Evolutionary conservation across 306 rosid genomes (phyloP), one percentile per base, ranked within the genome.

Genomic region (Inga leiocalycina): DNA sequence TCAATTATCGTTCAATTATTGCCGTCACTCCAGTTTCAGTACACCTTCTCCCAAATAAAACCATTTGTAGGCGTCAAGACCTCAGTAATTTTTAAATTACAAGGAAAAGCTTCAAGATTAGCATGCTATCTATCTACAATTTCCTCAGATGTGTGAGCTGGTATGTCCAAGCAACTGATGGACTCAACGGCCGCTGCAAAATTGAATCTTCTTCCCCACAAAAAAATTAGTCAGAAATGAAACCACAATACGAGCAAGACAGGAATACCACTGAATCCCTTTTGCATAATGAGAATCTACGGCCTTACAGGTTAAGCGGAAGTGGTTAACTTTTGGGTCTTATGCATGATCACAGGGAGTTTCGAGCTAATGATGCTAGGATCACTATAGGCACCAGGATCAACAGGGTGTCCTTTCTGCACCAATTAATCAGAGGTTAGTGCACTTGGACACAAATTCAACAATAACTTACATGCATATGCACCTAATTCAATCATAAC

Each of bases 341-440:
- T 86, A 15, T 84, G 96, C 91, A 61, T 81, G 80, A 92, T 66
- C 66, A 92, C 81, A 39, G 97, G 98, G 79, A 94, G 97, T 89
- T 81, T 86, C 88, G 90, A 86, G 93, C 92, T 88, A 89, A 92
- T 88, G 85, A 81, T 49, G 82, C 92, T 85, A 65, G 99, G 99
- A 89, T 96, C 99, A 74, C 70, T 90, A 78, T 91, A 96, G 6
- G 93, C 90, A 73, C 92, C 92, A 74, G 97, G 83, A 85, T 96
- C 98, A 62, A 93, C 75, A 27, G 99, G 92, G 82, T 88, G 78
- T 57, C 97, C 98, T 80, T 89, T 88, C 99, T 96, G 98, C 92
- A 84, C 32, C 81, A 85, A 81, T 75, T 49, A 45, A 82, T 70
- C 48, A 81, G 41, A 75, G 74, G 34, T 69, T 56, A 80, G 56